These are phyloP conservation scores for Apophysomyces trapeziformis DNA, from an alignment of 371 early-diverging fungal species.

Conservation along the genomic window DNA sequence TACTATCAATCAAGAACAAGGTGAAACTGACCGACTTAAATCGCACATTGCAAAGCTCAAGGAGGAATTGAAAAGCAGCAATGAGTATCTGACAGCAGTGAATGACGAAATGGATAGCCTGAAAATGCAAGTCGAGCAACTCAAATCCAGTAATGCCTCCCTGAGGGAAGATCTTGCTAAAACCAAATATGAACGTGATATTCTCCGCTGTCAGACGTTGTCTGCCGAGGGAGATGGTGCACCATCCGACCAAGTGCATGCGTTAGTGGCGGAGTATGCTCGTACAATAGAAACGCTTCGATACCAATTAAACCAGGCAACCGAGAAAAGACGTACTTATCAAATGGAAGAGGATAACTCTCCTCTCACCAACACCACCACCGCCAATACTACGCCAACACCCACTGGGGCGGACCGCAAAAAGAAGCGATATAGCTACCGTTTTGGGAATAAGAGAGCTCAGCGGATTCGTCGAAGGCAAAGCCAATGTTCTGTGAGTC, in stretches of 20 bases:
- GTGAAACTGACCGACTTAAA: conserved; percentile 32
- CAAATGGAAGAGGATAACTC: background rate
- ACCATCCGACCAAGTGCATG: background rate
- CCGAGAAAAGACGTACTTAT: conserved; percentile 4
- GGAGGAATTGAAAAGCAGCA: conserved; percentile 41
- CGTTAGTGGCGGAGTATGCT: conserved; percentile 26
- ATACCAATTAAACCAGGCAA: conserved; percentile 17
- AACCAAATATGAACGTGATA: conserved; percentile 35
- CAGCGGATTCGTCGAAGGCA: conserved; percentile 20
- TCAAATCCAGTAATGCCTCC: conserved; percentile 20
- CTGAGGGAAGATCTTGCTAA: conserved; percentile 26
- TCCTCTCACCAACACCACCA: too few species aligned
- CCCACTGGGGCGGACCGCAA: background rate
- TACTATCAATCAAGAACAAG: conserved; percentile 37
- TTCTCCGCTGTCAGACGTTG: conserved; percentile 17
- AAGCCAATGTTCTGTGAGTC: background rate
- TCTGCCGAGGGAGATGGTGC: background rate
- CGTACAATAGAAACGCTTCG: conserved; percentile 27
- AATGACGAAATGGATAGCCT: conserved; percentile 51
- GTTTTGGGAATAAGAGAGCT: conserved; percentile 24
- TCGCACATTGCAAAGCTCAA: conserved; percentile 34
- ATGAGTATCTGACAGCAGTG: conserved; percentile 44
- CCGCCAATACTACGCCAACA: background rate
- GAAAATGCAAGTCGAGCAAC: conserved; percentile 29
- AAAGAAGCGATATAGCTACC: conserved; percentile 28